Conservation (phyloP, 306 rosid species). For the Citrullus mucosospermus region DNA sequence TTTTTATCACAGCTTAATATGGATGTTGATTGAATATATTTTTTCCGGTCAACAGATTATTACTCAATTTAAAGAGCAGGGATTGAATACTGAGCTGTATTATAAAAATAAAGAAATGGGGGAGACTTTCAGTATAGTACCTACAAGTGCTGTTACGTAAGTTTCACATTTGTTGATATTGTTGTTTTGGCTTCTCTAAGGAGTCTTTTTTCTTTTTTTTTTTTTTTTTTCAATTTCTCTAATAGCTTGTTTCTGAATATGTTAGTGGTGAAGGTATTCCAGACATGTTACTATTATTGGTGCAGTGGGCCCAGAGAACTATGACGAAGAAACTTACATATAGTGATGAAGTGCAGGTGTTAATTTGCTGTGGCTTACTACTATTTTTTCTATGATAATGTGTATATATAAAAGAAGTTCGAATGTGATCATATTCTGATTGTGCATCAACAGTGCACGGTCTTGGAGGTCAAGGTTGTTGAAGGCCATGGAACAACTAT, state of each 20-base stretch:
- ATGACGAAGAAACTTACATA: slow-evolving; percentile 82
- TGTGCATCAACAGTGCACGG: slow-evolving; percentile 63
- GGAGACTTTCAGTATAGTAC: slow-evolving; percentile 87
- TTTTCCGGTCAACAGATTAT: slow-evolving; percentile 39
- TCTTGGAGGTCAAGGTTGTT: slow-evolving; percentile 90
- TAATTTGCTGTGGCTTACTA: slow-evolving; percentile 12
- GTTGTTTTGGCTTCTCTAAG: background rate
- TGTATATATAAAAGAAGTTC: slow-evolving; percentile 6
- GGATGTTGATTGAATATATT: slow-evolving; percentile 8
- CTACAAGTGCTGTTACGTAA: slow-evolving; percentile 93
- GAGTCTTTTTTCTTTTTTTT: background rate
- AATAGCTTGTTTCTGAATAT: slow-evolving; percentile 19
- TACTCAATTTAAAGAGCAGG: slow-evolving; percentile 80
- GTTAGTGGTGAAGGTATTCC: slow-evolving; percentile 94
- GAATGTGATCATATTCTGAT: slow-evolving; percentile 19
- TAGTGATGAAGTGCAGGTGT: slow-evolving; percentile 83
- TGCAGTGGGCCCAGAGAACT: slow-evolving; percentile 87
- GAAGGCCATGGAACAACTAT: slow-evolving; percentile 98
- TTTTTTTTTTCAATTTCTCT: slow-evolving; percentile 1
- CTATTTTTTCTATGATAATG: slow-evolving; percentile 8
- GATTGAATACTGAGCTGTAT: slow-evolving; percentile 73
- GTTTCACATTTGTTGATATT: background rate
- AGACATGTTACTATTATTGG: slow-evolving; percentile 63
- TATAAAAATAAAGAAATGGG: slow-evolving; percentile 87
- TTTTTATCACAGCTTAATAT: background rate